A percentile compares a stretch with the other conserved stretches of the same genome.
These are phyloP conservation scores for Malus hybrid DNA, from an alignment of 331 rosid genomes.

Conservation along the genomic window DNA sequence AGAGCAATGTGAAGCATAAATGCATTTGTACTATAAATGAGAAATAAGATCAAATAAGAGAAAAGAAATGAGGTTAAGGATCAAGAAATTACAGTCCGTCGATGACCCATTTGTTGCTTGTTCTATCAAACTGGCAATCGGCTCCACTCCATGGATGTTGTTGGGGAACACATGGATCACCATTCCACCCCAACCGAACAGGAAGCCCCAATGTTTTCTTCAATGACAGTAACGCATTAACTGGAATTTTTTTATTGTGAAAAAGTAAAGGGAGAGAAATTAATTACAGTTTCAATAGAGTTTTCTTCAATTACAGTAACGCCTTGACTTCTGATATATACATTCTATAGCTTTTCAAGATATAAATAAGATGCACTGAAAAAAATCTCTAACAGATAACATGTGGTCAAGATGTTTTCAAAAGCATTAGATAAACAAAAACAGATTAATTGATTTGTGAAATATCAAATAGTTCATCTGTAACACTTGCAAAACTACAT, in stretches of 20 bases:
- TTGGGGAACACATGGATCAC: constrained; percentile 98
- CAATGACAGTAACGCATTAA: constrained; percentile 62
- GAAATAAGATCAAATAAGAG: constrained; percentile 1
- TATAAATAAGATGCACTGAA: neutral
- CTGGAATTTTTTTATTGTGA: constrained; percentile 24
- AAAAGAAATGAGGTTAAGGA: constrained; percentile 17
- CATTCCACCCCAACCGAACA: constrained; percentile 91
- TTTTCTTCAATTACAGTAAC: neutral
- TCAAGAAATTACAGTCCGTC: constrained; percentile 72
- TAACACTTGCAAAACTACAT: neutral
- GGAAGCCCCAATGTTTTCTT: constrained; percentile 87
- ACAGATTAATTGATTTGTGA: neutral
- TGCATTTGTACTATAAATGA: neutral
- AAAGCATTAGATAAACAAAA: neutral
- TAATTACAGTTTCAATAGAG: neutral
- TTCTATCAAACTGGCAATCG: constrained; percentile 65
- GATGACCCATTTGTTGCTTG: constrained; percentile 67
- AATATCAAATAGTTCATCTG: neutral
- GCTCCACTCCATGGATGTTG: constrained; percentile 98
- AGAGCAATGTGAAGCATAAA: neutral
- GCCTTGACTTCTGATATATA: neutral
- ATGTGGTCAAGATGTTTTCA: neutral
- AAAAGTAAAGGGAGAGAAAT: constrained; percentile 4
- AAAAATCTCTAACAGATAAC: neutral
- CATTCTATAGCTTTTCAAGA: neutral